Conservation (phyloP, 257 asterid genomes). For the Coffea eugenioides region DNA sequence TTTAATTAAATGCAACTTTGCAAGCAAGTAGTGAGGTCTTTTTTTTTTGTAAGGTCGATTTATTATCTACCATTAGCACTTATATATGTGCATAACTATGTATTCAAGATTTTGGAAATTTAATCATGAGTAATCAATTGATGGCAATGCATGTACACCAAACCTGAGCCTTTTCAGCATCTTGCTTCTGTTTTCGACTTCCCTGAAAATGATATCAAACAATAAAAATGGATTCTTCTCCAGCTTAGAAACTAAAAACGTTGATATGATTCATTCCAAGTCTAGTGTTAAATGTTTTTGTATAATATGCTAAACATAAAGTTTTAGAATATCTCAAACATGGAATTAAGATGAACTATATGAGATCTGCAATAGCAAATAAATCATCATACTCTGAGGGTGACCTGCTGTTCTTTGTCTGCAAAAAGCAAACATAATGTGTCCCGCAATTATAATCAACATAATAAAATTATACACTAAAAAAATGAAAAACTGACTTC, state of each 20-base stretch:
- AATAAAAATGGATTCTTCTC: no score
- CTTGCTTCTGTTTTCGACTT: neutral
- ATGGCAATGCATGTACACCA: neutral
- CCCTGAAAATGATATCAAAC: neutral
- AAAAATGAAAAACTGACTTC: no score
- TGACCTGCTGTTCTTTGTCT: neutral
- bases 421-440: neutral
- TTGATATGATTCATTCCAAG: no score
- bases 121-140: neutral
- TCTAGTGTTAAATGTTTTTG: no score
- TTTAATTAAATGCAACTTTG: neutral
- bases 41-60: no score
- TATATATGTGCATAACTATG: neutral
- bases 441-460: neutral
- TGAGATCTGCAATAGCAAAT: no score
- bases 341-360: no score
- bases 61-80: no score
- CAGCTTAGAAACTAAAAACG: neutral
- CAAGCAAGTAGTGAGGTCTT: neutral
- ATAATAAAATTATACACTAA: no score
- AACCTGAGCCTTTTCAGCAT: neutral
- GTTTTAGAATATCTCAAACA: no score
- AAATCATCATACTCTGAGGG: neutral
- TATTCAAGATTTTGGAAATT: neutral
- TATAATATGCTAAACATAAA: no score